phyloP scores from a whole-genome alignment of 306 rosid species.

The Spatholobus suberectus region DNA sequence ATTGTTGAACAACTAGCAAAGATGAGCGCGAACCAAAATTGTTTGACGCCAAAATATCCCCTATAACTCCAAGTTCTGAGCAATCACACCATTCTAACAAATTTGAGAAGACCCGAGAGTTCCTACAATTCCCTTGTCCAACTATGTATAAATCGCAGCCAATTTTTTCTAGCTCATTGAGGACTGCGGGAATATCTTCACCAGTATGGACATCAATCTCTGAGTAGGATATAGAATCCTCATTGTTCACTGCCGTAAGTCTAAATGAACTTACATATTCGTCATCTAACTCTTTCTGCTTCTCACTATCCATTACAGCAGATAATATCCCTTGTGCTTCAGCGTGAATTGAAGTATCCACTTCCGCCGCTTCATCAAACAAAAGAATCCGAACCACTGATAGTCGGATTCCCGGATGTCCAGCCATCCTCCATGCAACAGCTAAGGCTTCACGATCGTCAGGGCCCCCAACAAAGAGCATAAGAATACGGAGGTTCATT shows the following conservation, averaged over 20 bases:
- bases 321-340: slow-evolving; percentile 35
- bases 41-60: slow-evolving; percentile 57
- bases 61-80: slow-evolving; percentile 57
- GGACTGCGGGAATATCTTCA: slow-evolving; percentile 41
- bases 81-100: slow-evolving; percentile 58
- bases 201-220: slow-evolving; percentile 43
- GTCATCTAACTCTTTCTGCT: slow-evolving; percentile 50
- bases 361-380: slow-evolving; percentile 34
- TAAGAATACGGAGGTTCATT: not conserved
- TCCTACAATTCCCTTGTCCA: slow-evolving; percentile 53
- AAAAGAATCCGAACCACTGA: slow-evolving; percentile 52
- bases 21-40: slow-evolving; percentile 45
- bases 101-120: slow-evolving; percentile 4
- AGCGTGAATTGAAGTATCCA: not conserved
- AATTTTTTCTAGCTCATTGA: slow-evolving; percentile 41
- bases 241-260: slow-evolving; percentile 27
- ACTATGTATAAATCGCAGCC: slow-evolving; percentile 52
- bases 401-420: slow-evolving; percentile 44
- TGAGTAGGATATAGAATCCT: slow-evolving; percentile 41
- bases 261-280: slow-evolving; percentile 47
- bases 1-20: slow-evolving; percentile 57
- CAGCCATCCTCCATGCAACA: slow-evolving; percentile 59
- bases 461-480: slow-evolving; percentile 54
- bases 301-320: slow-evolving; percentile 20
- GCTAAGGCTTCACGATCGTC: slow-evolving; percentile 72